These are phyloP conservation scores for Trametes cubensis DNA, from an alignment of 768 basidiomycete genomes.

Conservation along the genomic window DNA sequence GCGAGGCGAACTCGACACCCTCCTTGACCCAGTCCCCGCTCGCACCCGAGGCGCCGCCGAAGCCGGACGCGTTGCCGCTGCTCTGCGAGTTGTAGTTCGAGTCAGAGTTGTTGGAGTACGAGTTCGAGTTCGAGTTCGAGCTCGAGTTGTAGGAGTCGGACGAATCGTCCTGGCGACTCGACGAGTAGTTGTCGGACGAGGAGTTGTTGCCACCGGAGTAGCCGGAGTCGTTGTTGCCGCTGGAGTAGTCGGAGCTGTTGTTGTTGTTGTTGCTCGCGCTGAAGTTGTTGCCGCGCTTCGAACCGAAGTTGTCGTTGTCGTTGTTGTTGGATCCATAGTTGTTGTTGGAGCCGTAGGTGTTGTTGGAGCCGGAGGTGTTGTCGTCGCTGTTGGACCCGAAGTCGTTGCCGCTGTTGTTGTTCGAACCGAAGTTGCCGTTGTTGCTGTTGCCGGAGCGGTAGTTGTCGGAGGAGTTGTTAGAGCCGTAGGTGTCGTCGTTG, in stretches of 20 bases:
- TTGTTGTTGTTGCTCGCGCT: constrained; percentile 16
- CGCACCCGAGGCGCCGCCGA: background rate
- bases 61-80: constrained; percentile 28
- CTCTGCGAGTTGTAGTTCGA: constrained; percentile 25
- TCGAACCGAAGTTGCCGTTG: constrained; percentile 8
- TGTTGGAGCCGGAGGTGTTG: constrained; percentile 7
- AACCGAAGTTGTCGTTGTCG: background rate
- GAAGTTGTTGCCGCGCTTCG: constrained; percentile 10
- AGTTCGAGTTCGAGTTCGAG: constrained; percentile 15
- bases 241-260: background rate
- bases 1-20: constrained; percentile 40
- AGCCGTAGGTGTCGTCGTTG: constrained; percentile 15
- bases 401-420: constrained; percentile 10
- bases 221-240: constrained; percentile 24
- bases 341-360: constrained; percentile 17
- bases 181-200: constrained; percentile 7
- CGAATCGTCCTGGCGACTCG: no score
- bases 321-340: constrained; percentile 16
- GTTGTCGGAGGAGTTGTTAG: constrained; percentile 12
- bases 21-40: constrained; percentile 40
- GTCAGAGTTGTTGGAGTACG: constrained; percentile 20
- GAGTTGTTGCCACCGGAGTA: constrained; percentile 18
- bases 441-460: constrained; percentile 26
- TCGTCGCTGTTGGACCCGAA: constrained; percentile 10
- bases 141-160: constrained; percentile 6